phyloP scores from a whole-genome alignment of 2,329 filamentous ascomycete genomes.

The Diaporthe helianthi region DNA sequence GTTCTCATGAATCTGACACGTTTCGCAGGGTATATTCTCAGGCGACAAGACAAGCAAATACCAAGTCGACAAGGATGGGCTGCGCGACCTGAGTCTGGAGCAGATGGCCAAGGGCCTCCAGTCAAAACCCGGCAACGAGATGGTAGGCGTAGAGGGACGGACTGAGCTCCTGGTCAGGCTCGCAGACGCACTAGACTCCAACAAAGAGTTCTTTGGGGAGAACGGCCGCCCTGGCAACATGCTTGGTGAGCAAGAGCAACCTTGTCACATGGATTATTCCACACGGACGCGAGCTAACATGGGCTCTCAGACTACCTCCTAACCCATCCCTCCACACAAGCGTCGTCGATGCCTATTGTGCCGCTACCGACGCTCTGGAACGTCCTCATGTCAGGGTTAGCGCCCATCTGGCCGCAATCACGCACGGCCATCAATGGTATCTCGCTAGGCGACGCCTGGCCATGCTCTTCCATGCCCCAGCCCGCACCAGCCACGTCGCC shows the following conservation, averaged over 20 bases:
- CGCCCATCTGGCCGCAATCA: conserved; percentile 86
- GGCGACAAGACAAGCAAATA: conserved; percentile 80
- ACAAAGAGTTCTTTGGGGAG: conserved; percentile 82
- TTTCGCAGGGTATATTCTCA: conserved; percentile 76
- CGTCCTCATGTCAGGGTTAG: conserved; percentile 85
- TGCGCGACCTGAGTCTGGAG: conserved; percentile 76
- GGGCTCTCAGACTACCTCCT: conserved; percentile 80
- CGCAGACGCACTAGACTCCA: conserved; percentile 74
- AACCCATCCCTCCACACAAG: conserved; percentile 87
- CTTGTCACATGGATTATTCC: not conserved
- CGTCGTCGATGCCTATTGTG: conserved; percentile 86
- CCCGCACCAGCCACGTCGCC: conserved; percentile 50
- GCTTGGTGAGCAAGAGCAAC: conserved; percentile 70
- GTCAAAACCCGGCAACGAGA: conserved; percentile 78
- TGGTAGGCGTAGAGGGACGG: conserved; percentile 86
- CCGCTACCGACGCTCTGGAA: conserved; percentile 89
- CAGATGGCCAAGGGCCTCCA: conserved; percentile 83
- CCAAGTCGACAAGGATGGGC: conserved; percentile 85
- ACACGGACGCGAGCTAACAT: conserved; percentile 37
- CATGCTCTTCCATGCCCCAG: conserved; percentile 80
- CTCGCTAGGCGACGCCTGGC: conserved; percentile 93
- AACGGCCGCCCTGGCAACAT: conserved; percentile 91
- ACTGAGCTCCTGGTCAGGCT: conserved; percentile 80
- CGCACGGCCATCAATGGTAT: conserved; percentile 87
- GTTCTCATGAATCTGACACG: conserved; percentile 8